Evolutionary conservation across 129 eudicot genomes (phyloP), one percentile per base, ranked within the genome.

Genomic region (Lactuca saligna): DNA sequence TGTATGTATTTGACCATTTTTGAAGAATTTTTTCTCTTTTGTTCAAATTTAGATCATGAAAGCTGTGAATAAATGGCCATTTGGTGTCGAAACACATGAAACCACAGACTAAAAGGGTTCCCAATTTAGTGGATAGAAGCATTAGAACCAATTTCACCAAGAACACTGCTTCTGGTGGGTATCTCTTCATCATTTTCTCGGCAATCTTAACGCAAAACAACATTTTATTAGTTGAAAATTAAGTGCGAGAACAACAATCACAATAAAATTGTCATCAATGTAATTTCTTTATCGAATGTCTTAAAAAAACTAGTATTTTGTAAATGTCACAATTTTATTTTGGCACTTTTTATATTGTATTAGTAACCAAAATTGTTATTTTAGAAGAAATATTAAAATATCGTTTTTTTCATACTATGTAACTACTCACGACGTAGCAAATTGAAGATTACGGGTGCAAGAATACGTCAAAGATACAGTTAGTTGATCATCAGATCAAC

Each of bases 41-140:
- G 35, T 71, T 64, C 79, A 87, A 58, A n/a, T 78, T 42, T 49
- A 94, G 65, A 60, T 94, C 89, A 0, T 90, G 79, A 63, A 94
- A 94, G 8, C 78, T 85, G 75, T 80, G 87, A 61, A 94, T 58
- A 62, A 94, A 94, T 17, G 99, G 99, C 88, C 88, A 94, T 49
- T 54, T 87, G 83, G 84, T 73, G 54, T 76, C 86, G 37, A 94
- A 87, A 83, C 96, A 87, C 66, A 69, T 49, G 7, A 31, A 38
- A 54, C 99, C 99, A 69, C 99, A 87, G 0, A 94, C 75, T 82
- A 94, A 66, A 61, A 94, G 72, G 31, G 87, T 81, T 46, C 99
- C 99, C 68, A 94, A 57, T 74, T 87, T 87, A 0, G 88, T 94
- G 39, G 99, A 87, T 16, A 94, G 80, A 11, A 89, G 46, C 54